Evolutionary conservation across 257 asterid genomes (phyloP), one percentile per base, ranked within the genome.

Genomic region (Lycium barbarum): DNA sequence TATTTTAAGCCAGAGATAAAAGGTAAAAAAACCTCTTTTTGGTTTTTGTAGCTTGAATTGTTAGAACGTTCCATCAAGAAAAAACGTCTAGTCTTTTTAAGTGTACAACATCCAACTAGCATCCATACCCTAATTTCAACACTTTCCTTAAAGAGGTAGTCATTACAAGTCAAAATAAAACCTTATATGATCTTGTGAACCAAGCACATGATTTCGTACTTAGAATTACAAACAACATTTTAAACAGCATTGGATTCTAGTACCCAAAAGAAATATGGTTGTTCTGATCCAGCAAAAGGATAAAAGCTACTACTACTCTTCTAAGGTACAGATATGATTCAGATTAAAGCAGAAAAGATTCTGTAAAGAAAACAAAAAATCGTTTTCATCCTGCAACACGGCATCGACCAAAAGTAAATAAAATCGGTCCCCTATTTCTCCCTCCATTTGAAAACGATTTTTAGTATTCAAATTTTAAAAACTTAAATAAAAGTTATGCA

Each of bases 351-450:
- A 35, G 61, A 26, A 81, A 49, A 79, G 67, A 61, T 57, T 45
- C 81, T 80, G 26, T 53, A 35, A 53, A 20, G 38, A 82, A 73
- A 84, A 78, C 83, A 86, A 91, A 89, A 88, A 87, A 91, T 91
- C 93, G 85, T 78, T 88, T 85, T 83, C 81, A 35, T 86, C 81
- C 88, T 80, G 91, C 90, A 63, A 85, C 90, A 90, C 83, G 87
- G 68, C 88, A 85, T 83, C 89, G 74, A 83, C 14, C 45, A 78
- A 78, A 78, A 53, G 65, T 78, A 78, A 12, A 20, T 18, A 47
- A 22, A 10, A 73, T 20, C 15, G 13, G 7, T 54, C 59, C 59
- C 57, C 4, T 20, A 63, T 63, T 63, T 26, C 54, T 70, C 81
- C 82, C 63, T 67, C 79, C n/a, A 3, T 68, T 66, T 49, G 55